Percentiles rank a stretch among this genome's conserved stretches.
Conservation (phyloP, 805 yeast genomes). For the Wickerhamomyces chambardii region DNA sequence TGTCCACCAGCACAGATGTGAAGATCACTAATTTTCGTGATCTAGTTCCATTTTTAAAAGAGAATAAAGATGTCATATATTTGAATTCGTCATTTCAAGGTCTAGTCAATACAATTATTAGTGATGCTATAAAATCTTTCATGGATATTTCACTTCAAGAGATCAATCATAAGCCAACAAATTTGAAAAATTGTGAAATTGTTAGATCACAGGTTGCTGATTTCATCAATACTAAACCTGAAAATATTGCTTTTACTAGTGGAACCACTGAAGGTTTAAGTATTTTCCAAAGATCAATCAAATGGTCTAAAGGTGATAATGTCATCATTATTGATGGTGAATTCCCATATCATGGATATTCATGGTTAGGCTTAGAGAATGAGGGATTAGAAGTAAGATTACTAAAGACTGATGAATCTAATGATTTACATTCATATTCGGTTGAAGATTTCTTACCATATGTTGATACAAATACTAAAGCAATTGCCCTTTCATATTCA, state of each 20-base stretch:
- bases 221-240: background rate
- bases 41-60: too few relatives aligned
- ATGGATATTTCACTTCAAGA: background rate
- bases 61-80: background rate
- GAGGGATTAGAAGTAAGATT: background rate
- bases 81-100: background rate
- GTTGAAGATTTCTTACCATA: background rate
- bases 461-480: conserved; percentile 1
- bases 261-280: conserved; percentile 7
- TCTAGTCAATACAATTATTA: background rate
- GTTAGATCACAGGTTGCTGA: background rate
- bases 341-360: conserved; percentile 6
- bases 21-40: too few relatives aligned
- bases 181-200: background rate
- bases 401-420: background rate
- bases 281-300: conserved; percentile 4
- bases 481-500: background rate
- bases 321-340: conserved; percentile 7
- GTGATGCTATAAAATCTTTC: background rate
- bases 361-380: conserved; percentile 4
- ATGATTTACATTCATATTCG: background rate
- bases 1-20: too few relatives aligned
- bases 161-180: background rate
- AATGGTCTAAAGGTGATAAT: conserved; percentile 5
- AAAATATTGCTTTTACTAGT: conserved; percentile 3